phyloP scores from a whole-genome alignment of 164 flowering plant species.

The Sextonia rubra region DNA sequence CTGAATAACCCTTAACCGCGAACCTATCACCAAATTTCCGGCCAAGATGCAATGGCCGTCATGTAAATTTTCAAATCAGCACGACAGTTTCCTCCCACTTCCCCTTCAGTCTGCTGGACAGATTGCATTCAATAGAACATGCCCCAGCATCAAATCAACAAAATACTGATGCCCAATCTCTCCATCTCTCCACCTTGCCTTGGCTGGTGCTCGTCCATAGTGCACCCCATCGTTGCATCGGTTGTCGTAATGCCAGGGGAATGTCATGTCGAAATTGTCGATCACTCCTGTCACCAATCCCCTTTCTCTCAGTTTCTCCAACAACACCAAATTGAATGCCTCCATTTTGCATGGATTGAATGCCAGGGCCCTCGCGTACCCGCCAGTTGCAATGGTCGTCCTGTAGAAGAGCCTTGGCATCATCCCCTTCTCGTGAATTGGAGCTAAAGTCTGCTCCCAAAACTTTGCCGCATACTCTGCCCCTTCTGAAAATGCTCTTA shows the following conservation, averaged over 20 bases:
- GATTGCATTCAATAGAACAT: conserved; percentile 67
- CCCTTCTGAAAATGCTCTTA: conserved; percentile 40
- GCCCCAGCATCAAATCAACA: conserved; percentile 86
- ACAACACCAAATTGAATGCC: conserved; percentile 56
- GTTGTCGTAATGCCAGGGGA: conserved; percentile 88
- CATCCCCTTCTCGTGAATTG: conserved; percentile 35
- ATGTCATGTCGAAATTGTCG: conserved; percentile 81
- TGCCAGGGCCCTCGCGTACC: conserved; percentile 64
- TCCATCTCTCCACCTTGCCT: conserved; percentile 83
- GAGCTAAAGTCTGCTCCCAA: conserved; percentile 65
- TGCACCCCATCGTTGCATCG: conserved; percentile 96
- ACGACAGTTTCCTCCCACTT: not conserved
- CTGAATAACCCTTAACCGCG: too few relatives aligned
- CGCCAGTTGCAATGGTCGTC: conserved; percentile 80
- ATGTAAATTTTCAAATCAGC: not conserved
- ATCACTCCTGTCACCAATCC: conserved; percentile 57
- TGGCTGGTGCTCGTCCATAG: conserved; percentile 82
- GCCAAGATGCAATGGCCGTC: not conserved
- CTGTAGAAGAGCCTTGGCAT: conserved; percentile 56
- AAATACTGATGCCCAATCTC: conserved; percentile 92
- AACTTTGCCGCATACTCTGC: conserved; percentile 65
- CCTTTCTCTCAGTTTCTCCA: conserved; percentile 54
- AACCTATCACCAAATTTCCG: not conserved
- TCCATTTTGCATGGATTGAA: conserved; percentile 93
- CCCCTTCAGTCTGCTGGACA: conserved; percentile 32